These are phyloP conservation scores for Daldinia bambusicola DNA, from an alignment of 495 filamentous ascomycete species.

Conservation along the genomic window DNA sequence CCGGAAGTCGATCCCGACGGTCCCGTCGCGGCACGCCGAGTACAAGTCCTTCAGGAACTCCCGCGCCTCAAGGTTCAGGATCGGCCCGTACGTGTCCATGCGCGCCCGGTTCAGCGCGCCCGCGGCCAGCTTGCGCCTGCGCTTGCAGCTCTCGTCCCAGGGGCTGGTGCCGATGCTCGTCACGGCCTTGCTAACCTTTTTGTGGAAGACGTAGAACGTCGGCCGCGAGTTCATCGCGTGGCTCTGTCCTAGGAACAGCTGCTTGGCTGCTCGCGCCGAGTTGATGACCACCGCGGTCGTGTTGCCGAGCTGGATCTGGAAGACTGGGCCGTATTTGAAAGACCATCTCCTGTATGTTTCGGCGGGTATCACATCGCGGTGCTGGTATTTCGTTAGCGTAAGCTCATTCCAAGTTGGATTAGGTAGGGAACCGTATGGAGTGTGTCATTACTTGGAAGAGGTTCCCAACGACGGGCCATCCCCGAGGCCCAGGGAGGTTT, in stretches of 20 bases:
- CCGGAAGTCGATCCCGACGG: slow-evolving; percentile 70
- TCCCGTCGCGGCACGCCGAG: slow-evolving; percentile 64
- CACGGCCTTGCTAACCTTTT: slow-evolving; percentile 72
- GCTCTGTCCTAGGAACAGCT: slow-evolving; percentile 78
- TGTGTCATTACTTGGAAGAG: slow-evolving; percentile 64
- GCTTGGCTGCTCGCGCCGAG: slow-evolving; percentile 71
- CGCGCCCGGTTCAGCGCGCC: slow-evolving; percentile 75
- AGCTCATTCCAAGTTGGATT: too few relatives aligned
- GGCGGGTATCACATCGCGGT: slow-evolving; percentile 29
- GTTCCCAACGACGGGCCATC: slow-evolving; percentile 71
- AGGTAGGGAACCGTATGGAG: slow-evolving; percentile 58
- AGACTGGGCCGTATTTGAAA: slow-evolving; percentile 72
- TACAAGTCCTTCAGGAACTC: slow-evolving; percentile 72
- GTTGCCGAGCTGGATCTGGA: slow-evolving; percentile 74
- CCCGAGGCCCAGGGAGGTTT: slow-evolving; percentile 69
- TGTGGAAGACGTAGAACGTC: slow-evolving; percentile 77
- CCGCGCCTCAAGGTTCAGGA: slow-evolving; percentile 74
- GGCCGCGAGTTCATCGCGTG: slow-evolving; percentile 76
- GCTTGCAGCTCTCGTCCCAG: slow-evolving; percentile 79
- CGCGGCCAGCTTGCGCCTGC: slow-evolving; percentile 73
- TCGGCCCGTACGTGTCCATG: slow-evolving; percentile 75
- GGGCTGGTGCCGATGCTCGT: slow-evolving; percentile 80
- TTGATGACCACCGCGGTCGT: slow-evolving; percentile 76
- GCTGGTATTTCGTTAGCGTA: slow-evolving; percentile 3
- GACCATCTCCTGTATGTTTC: slow-evolving; percentile 58